Conservation (phyloP, 257 asterid genomes). For the Cruciata laevipes region DNA sequence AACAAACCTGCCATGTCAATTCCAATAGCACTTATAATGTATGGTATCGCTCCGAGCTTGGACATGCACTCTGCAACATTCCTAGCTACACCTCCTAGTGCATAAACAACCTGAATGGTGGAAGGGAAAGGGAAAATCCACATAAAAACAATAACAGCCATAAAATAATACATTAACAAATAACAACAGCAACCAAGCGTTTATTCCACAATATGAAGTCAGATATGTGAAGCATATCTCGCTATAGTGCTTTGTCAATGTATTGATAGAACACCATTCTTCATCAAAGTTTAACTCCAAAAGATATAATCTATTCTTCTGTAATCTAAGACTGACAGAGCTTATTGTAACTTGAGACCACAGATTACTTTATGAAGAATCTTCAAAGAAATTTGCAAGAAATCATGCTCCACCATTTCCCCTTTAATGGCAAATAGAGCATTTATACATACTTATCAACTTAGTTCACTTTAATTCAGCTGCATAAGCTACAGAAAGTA, state of each 20-base stretch:
- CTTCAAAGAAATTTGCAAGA: too few relatives aligned
- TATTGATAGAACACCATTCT: neutral
- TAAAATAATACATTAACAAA: neutral
- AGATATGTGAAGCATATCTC: neutral
- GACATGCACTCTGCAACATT: slow-evolving; percentile 91
- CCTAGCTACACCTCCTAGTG: slow-evolving; percentile 89
- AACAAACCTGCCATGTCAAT: slow-evolving; percentile 76
- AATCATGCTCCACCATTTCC: neutral
- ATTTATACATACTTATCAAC: neutral
- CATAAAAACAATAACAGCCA: neutral
- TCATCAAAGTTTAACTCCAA: neutral
- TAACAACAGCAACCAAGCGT: neutral
- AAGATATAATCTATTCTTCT: neutral
- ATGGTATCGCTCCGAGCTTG: slow-evolving; percentile 85
- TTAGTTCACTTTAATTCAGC: neutral
- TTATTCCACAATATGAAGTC: too few relatives aligned
- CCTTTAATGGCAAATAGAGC: neutral
- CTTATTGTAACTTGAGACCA: too few relatives aligned
- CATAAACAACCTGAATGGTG: slow-evolving; percentile 53
- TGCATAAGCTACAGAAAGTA: neutral
- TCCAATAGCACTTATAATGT: slow-evolving; percentile 83
- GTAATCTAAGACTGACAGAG: neutral
- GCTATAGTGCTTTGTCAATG: neutral
- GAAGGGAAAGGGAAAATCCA: neutral
- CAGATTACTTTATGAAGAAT: too few relatives aligned